Conservation (phyloP, 331 rosid genomes). For the Malus hybrid region DNA sequence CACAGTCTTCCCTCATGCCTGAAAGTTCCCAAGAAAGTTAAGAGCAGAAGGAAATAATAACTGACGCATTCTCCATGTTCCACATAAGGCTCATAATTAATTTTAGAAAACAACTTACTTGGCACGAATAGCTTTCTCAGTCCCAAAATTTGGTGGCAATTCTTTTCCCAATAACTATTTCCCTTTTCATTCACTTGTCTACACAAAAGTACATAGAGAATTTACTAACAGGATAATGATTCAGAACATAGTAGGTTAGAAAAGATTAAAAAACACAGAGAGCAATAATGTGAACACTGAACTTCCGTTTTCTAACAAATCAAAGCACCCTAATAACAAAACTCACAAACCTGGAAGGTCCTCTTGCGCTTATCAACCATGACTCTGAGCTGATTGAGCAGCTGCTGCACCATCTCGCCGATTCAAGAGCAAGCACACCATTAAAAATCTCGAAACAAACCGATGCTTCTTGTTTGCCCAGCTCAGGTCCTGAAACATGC, state of each 20-base stretch:
- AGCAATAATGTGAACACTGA: too few relatives aligned
- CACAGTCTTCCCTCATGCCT: constrained; percentile 75
- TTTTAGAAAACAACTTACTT: constrained; percentile 45
- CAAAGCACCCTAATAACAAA: not conserved
- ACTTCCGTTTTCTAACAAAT: not conserved
- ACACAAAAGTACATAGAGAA: constrained; percentile 6
- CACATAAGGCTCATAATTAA: constrained; percentile 13
- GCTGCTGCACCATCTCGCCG: constrained; percentile 17
- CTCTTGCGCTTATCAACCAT: constrained; percentile 77
- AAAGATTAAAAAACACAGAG: too few relatives aligned
- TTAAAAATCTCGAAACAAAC: constrained; percentile 72
- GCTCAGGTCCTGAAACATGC: constrained; percentile 58
- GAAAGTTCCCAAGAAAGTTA: constrained; percentile 24
- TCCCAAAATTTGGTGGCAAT: constrained; percentile 39
- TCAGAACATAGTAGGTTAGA: not conserved
- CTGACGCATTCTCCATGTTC: constrained; percentile 6
- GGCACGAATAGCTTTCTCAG: constrained; percentile 47
- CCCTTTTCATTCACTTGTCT: constrained; percentile 75
- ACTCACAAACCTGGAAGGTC: constrained; percentile 55
- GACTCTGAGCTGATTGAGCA: constrained; percentile 63
- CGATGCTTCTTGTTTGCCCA: constrained; percentile 74
- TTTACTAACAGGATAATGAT: not conserved
- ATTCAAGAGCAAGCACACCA: constrained; percentile 70
- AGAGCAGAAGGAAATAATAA: constrained; percentile 11
- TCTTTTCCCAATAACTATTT: constrained; percentile 75